Conservation (phyloP, 2,329 filamentous ascomycete species). For the Calonectria leucothoes region DNA sequence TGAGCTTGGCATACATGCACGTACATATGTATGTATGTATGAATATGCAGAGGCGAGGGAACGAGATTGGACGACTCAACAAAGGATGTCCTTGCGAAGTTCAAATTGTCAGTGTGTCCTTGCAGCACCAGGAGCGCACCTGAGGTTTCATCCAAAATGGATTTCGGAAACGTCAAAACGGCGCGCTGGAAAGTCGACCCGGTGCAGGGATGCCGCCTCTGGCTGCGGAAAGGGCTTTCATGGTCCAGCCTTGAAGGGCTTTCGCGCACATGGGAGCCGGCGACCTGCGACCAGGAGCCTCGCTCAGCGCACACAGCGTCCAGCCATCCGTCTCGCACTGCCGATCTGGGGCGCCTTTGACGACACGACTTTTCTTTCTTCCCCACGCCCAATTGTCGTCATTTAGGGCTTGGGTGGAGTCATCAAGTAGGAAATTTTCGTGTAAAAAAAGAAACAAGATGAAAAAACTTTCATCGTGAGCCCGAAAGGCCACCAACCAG, state of each 20-base stretch:
- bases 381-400: slow-evolving; percentile 3
- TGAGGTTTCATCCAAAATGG: slow-evolving; percentile 9
- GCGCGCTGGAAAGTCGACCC: background rate
- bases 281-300: background rate
- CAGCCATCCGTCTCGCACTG: background rate
- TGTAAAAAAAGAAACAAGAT: slow-evolving; percentile 10
- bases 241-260: slow-evolving; percentile 1
- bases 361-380: background rate
- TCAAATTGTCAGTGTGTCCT: background rate
- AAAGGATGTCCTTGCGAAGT: background rate
- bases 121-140: background rate
- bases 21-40: background rate
- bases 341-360: background rate
- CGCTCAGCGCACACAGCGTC: background rate
- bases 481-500: slow-evolving; percentile 1
- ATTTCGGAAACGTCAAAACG: slow-evolving; percentile 12
- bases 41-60: background rate
- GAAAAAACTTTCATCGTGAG: slow-evolving; percentile 16
- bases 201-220: background rate
- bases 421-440: background rate
- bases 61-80: slow-evolving; percentile 9
- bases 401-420: slow-evolving; percentile 8
- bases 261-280: background rate
- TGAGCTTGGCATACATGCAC: background rate
- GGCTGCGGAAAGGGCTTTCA: background rate